Conservation (phyloP, 139 green algal species). For the Chlamydomonas sp. region DNA sequence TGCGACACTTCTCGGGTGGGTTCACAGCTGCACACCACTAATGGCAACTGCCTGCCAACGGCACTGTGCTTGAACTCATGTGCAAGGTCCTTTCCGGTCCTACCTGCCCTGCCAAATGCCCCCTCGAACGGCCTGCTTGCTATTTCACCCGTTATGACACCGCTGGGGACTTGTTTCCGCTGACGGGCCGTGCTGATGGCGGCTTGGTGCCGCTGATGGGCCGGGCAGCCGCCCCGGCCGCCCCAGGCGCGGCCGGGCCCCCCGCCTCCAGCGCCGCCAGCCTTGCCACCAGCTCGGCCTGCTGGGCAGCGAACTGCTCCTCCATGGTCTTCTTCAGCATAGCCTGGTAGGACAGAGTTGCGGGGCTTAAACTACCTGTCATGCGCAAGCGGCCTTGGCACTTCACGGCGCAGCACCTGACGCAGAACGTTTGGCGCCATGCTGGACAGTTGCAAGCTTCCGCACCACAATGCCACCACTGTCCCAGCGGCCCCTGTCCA, state of each 20-base stretch:
- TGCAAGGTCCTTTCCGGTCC: no score
- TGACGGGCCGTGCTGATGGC: not conserved
- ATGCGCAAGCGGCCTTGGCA: not conserved
- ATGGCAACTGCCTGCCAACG: no score
- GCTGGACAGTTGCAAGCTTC: not conserved
- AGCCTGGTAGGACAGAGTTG: constrained; percentile 26
- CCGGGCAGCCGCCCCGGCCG: not conserved
- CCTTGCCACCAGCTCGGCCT: constrained; percentile 48
- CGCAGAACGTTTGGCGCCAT: not conserved
- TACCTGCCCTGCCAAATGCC: no score
- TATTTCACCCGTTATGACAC: no score
- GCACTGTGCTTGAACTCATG: no score
- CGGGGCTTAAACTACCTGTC: not conserved
- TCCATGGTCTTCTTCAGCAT: constrained; percentile 58
- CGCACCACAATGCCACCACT: not conserved
- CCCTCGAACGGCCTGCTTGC: no score
- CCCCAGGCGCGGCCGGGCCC: not conserved
- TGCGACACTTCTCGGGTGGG: no score
- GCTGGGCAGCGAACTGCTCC: constrained; percentile 57
- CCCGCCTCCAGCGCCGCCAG: constrained; percentile 50
- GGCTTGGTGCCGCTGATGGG: not conserved
- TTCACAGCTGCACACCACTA: no score
- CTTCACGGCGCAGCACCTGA: not conserved
- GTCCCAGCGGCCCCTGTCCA: not conserved
- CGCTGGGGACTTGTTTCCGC: no score